Evolutionary conservation across 2,329 filamentous ascomycete species (phyloP).

Genomic region (Fusarium ramigenum): DNA sequence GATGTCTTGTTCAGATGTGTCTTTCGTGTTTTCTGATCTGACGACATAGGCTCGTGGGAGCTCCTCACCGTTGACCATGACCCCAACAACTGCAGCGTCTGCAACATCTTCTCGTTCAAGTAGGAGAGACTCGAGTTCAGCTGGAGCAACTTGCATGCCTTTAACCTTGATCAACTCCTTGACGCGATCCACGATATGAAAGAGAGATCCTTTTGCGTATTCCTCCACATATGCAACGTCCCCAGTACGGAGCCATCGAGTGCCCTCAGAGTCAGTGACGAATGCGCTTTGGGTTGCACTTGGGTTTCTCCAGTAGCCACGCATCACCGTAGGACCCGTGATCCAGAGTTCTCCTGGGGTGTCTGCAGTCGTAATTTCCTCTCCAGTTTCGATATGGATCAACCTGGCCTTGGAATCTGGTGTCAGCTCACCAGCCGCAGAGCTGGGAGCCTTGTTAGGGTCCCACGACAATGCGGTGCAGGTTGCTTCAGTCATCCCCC

Average conservation of each 20-base stretch:
- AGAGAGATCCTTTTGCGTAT: slow-evolving; percentile 59
- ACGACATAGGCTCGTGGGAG: slow-evolving; percentile 71
- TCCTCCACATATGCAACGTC: slow-evolving; percentile 75
- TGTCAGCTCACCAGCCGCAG: slow-evolving; percentile 50
- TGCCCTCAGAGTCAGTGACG: slow-evolving; percentile 56
- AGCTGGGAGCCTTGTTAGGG: slow-evolving; percentile 60
- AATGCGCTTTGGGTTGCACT: slow-evolving; percentile 71
- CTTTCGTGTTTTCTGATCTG: slow-evolving; percentile 27
- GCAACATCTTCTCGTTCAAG: slow-evolving; percentile 57
- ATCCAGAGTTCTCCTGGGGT: slow-evolving; percentile 78
- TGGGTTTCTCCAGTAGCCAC: slow-evolving; percentile 78
- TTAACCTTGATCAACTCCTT: slow-evolving; percentile 73
- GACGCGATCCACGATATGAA: slow-evolving; percentile 78
- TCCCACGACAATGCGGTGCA: slow-evolving; percentile 76
- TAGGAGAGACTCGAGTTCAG: slow-evolving; percentile 55
- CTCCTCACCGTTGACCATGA: slow-evolving; percentile 64
- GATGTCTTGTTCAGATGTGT: slow-evolving; percentile 57
- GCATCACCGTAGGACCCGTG: slow-evolving; percentile 76
- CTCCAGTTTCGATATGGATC: slow-evolving; percentile 64
- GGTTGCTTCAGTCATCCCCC: slow-evolving; percentile 88
- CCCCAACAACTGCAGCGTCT: slow-evolving; percentile 73
- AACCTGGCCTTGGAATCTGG: slow-evolving; percentile 65
- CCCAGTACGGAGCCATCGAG: slow-evolving; percentile 77
- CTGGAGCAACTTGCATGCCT: slow-evolving; percentile 67
- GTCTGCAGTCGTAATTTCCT: slow-evolving; percentile 59